Conservation (phyloP, 257 asterid genomes). For the Nicotiana knightiana region DNA sequence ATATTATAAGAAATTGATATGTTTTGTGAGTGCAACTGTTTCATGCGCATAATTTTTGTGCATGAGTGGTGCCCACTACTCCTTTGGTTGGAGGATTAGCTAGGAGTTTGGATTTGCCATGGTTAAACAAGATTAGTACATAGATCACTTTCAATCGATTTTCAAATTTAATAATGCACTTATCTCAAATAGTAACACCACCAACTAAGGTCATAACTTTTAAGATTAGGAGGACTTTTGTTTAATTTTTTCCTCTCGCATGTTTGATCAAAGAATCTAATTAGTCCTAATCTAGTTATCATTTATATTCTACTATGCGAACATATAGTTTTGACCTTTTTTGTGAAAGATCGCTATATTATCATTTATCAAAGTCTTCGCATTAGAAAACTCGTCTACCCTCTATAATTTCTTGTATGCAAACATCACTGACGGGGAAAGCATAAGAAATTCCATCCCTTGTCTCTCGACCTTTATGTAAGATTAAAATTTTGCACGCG, state of each 20-base stretch:
- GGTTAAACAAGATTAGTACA: conserved; percentile 6
- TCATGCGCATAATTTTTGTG: conserved; percentile 57
- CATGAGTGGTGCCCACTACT: conserved; percentile 44
- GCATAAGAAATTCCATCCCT: background rate
- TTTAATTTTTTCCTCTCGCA: background rate
- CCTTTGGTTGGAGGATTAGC: background rate
- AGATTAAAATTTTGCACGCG: background rate
- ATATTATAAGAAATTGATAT: too few species aligned
- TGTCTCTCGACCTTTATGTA: background rate
- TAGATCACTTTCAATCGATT: conserved; percentile 2
- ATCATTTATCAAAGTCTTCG: background rate
- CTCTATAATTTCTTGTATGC: background rate
- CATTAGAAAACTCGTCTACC: background rate
- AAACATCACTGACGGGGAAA: background rate
- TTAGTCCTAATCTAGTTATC: background rate
- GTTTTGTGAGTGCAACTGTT: conserved; percentile 55
- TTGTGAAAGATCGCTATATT: background rate
- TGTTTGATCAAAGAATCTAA: background rate
- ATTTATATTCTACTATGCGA: background rate
- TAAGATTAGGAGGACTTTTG: background rate
- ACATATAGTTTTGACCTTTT: background rate
- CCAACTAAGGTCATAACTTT: background rate
- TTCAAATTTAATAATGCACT: background rate
- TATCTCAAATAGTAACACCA: background rate
- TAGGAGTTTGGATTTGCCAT: conserved; percentile 7